Conservation (phyloP, 345 rosid genomes). For the Eucalyptus victrix region DNA sequence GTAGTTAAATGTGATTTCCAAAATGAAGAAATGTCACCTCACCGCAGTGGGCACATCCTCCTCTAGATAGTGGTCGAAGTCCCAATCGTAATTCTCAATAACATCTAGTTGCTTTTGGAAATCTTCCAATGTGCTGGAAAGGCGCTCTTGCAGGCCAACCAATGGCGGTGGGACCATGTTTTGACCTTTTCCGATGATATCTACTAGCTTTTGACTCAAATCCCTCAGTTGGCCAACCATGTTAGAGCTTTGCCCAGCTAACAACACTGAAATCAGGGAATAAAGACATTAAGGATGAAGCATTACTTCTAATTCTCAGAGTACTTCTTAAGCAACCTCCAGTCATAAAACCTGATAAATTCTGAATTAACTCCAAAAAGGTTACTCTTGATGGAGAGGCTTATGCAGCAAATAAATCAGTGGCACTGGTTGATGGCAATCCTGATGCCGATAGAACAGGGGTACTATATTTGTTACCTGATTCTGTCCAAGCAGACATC, state of each 20-base stretch:
- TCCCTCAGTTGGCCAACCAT: slow-evolving; percentile 12
- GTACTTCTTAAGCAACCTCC: slow-evolving; percentile 9
- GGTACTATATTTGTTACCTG: not conserved
- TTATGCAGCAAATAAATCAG: not conserved
- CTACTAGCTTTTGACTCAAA: slow-evolving; percentile 6
- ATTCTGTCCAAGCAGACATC: not conserved
- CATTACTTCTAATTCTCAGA: not conserved
- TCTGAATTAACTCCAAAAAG: slow-evolving; percentile 13
- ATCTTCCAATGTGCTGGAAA: slow-evolving; percentile 35
- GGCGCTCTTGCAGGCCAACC: slow-evolving; percentile 17
- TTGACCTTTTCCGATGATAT: slow-evolving; percentile 13
- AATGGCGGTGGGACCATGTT: slow-evolving; percentile 2
- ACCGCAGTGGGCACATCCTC: slow-evolving; percentile 92
- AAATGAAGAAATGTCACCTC: slow-evolving; percentile 44
- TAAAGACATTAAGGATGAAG: not conserved
- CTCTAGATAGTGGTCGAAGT: slow-evolving; percentile 73
- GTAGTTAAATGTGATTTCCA: not conserved
- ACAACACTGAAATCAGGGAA: not conserved
- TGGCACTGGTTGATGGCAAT: not conserved
- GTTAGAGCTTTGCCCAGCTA: slow-evolving; percentile 1
- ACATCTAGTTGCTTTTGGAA: slow-evolving; percentile 45
- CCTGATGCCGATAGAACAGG: not conserved
- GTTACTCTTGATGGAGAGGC: not conserved
- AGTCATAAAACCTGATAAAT: slow-evolving; percentile 16
- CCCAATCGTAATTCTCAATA: slow-evolving; percentile 69